These are phyloP conservation scores for Eudorina sp. DNA, from an alignment of 139 green algal species.

Conservation along the genomic window DNA sequence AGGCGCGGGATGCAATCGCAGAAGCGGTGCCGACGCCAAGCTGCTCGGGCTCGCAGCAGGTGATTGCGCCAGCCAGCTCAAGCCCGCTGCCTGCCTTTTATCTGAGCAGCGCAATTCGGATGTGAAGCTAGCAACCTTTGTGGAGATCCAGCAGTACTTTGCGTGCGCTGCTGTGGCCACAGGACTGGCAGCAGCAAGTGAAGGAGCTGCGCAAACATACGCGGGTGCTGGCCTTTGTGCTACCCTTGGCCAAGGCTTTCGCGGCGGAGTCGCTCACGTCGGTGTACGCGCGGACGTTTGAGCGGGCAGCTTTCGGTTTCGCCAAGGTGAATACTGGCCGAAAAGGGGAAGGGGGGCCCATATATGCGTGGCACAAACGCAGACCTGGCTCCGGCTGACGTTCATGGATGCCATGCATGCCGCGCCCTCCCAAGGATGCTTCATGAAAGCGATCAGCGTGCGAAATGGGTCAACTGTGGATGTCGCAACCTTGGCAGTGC, in stretches of 20 bases:
- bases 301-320: conserved; percentile 75
- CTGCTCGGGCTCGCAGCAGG: conserved; percentile 45
- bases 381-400: too few species aligned
- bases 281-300: conserved; percentile 76
- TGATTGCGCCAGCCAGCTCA: conserved; percentile 17
- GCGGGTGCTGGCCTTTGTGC: conserved; percentile 58
- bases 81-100: too few species aligned
- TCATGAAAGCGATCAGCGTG: too few species aligned
- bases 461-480: too few species aligned
- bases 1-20: conserved; percentile 45
- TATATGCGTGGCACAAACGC: too few species aligned
- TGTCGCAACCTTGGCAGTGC: too few species aligned
- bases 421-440: too few species aligned
- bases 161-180: neutral
- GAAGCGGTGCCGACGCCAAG: conserved; percentile 53
- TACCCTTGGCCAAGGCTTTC: conserved; percentile 55
- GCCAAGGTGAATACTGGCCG: conserved; percentile 64
- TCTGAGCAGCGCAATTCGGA: too few species aligned
- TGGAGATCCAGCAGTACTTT: neutral
- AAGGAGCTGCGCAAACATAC: conserved; percentile 30
- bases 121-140: neutral
- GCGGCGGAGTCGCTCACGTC: conserved; percentile 62
- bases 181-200: conserved; percentile 54
- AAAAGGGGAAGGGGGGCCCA: too few species aligned
- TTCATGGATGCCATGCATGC: too few species aligned